These are phyloP conservation scores for Tieghemostelium lacteum DNA, from an alignment of 78 protist genomes.

Conservation along the genomic window DNA sequence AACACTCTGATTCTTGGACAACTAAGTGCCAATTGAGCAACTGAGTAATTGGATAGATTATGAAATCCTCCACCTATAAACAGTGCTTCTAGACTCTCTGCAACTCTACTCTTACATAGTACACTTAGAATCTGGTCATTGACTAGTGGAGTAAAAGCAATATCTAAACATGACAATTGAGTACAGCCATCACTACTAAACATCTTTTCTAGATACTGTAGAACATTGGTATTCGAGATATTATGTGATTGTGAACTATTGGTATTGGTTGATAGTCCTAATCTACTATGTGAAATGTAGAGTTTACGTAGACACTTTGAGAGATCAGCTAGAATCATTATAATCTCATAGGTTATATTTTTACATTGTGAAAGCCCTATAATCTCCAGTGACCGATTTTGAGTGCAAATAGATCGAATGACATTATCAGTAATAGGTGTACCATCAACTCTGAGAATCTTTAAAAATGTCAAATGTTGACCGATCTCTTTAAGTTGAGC, in stretches of 20 bases:
- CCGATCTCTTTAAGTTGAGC: conserved; percentile 15
- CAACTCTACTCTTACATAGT: background rate
- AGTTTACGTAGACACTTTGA: background rate
- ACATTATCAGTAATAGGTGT: conserved; percentile 29
- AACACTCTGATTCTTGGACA: conserved; percentile 38
- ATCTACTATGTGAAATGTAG: conserved; percentile 45
- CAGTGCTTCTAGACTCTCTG: conserved; percentile 12
- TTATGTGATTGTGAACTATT: background rate
- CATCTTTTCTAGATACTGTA: background rate
- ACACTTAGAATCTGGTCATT: conserved; percentile 8
- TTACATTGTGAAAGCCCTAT: conserved; percentile 56
- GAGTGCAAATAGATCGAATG: background rate
- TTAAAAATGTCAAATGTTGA: background rate
- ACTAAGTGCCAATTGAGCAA: background rate
- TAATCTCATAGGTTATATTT: conserved; percentile 21
- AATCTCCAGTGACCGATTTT: conserved; percentile 1
- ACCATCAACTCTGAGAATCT: conserved; percentile 21
- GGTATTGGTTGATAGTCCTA: background rate
- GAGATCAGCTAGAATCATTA: background rate
- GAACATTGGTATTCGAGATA: background rate
- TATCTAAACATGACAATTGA: background rate
- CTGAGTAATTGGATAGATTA: background rate
- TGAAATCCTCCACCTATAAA: conserved; percentile 79
- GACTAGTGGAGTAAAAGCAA: conserved; percentile 32
- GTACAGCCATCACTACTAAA: background rate